Evolutionary conservation across 176 grass and related monocot species (phyloP).

Genomic region (Typha latifolia): DNA sequence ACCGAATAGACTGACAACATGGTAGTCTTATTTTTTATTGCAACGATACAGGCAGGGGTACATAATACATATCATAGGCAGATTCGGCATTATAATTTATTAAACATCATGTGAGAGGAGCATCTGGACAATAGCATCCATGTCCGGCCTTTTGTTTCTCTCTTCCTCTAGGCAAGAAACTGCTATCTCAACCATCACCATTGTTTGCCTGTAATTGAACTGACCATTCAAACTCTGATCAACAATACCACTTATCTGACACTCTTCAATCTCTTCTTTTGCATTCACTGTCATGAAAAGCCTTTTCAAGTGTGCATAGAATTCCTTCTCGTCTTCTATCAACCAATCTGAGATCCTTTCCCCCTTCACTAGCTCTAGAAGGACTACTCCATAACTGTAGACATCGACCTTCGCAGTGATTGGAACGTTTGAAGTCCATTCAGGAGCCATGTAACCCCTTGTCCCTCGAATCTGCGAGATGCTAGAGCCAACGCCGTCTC

Average conservation of each 20-base stretch:
- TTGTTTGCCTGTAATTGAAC: conserved; percentile 17
- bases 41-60: no score
- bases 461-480: conserved; percentile 19
- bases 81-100: neutral
- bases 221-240: conserved; percentile 5
- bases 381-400: conserved; percentile 25
- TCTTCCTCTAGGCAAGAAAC: conserved; percentile 16
- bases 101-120: conserved; percentile 1
- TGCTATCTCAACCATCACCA: conserved; percentile 4
- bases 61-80: no score
- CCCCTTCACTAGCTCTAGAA: conserved; percentile 25
- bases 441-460: conserved; percentile 29
- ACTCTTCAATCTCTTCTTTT: no score
- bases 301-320: neutral
- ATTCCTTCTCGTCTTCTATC: neutral
- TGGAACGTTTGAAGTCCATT: conserved; percentile 23
- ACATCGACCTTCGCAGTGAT: conserved; percentile 30
- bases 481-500: conserved; percentile 11
- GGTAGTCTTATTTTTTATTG: no score
- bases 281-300: neutral
- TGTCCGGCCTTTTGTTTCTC: conserved; percentile 8
- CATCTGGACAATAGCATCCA: conserved; percentile 17
- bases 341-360: conserved; percentile 16
- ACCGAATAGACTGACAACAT: no score
- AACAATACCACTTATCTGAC: neutral